Evolutionary conservation across 176 grass and related monocot genomes (phyloP), one percentile per base, ranked within the genome.

Genomic region (Panicum miliaceum): DNA sequence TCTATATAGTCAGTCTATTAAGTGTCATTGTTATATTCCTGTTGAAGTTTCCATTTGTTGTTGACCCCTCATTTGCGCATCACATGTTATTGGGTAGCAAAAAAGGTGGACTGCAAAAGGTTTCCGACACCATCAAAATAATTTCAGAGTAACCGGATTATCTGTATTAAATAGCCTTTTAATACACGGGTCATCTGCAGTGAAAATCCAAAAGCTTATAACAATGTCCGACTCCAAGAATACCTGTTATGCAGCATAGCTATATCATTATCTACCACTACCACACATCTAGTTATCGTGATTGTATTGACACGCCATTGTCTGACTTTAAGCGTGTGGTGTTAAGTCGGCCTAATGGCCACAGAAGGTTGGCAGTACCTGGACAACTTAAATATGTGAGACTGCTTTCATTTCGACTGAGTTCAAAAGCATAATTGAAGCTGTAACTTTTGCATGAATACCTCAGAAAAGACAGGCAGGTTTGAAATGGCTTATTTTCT

Each of bases 401-500:
- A 53, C 43, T 51, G 16, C 59, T 32, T 32, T 1, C 29, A 32
- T 32, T 32, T 32, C 29, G 29, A 32, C 29, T 2, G 29, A 32
- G 29, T 32, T 32, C 29, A 1, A 32, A 32, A 32, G 29, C 2
- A 84, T 6, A 76, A 15, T 41, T 84, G 9, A 67, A 32, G 16
- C 14, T 12, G 12, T 23, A 58, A 46, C 14, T 27, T 62, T 62
- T 78, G n/a, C 57, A 45, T 57, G 18, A 57, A 5, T 32, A 29
- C 12, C 46, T 7, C 52, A 77, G 35, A 59, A 34, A 66, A 66
- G 20, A 57, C 2, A 66, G 40, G 34, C 64, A 80, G 42, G 35
- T 40, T 73, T 32, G 6, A 46, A 73, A 66, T 74, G 26, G 20
- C 10, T 36, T 13, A 37, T 81, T 50, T 81, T 86, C 59, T 57